Base-by-base conservation (phyloP, 257 asterid species). In the Osmanthus fragrans region DNA sequence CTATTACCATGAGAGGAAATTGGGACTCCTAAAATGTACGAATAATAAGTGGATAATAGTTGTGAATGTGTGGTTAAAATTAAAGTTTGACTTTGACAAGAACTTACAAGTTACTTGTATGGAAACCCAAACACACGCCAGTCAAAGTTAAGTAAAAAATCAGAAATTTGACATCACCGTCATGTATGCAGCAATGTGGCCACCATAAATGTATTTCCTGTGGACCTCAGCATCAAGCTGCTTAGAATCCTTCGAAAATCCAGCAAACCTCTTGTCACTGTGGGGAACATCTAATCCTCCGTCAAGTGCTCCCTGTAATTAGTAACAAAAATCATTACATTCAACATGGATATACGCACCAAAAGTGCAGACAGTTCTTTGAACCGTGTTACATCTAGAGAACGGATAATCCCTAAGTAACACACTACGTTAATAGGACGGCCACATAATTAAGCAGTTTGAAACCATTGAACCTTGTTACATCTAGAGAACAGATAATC, bases 271-370 rank as follows among this genome's bases (percentile, higher is more conserved):
- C 91, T 92, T 91, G 6, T 91, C 97, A 70, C 96, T 87, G 82
- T 93, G 97, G 65, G 97, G 96, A 73, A 93, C 84, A 66, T 93
- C 97, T 30, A 93, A 87, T 18, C 97, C 97, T 37, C 94, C 97
- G 85, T 91, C 96, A 69, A 92, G 71, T 12, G 97, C 96, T 70
- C 97, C 96, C 96, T 91, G 75, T 4, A 68, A 60, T 6, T 23
- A n/a, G 30, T 9, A 58, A 58, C 66, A 21, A 58, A 58, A n/a
- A 49, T 4, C 71, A 13, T 1, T 49, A 49, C 19, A 16, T 51
- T 51, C 21, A 51, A 15, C 60, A 5, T 51, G 4, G 21, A 16
- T 51, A 7, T 15, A 51, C 0, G 9, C 23, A 16, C 7, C 16
- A 4, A 16, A 16, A 49, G 21, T 18, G 23, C 60, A 51, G 23